These are phyloP conservation scores for Madurella mycetomatis DNA, from an alignment of 2,329 filamentous ascomycete genomes.

Conservation along the genomic window DNA sequence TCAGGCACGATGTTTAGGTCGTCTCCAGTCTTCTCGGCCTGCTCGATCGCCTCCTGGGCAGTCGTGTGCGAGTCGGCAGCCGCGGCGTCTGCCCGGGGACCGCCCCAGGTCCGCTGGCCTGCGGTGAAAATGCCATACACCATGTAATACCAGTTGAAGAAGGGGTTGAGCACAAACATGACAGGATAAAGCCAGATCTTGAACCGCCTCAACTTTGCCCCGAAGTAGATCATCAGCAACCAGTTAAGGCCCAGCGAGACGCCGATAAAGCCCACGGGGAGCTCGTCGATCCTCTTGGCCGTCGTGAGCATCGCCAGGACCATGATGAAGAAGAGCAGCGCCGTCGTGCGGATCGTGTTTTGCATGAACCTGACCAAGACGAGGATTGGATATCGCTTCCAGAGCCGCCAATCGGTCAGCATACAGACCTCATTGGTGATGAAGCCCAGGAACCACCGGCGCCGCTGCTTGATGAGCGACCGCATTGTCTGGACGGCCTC, in stretches of 20 bases:
- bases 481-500: constrained; percentile 87
- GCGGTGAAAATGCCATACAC: constrained; percentile 94
- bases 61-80: constrained; percentile 71
- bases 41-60: constrained; percentile 76
- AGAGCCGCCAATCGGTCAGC: constrained; percentile 89
- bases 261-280: constrained; percentile 90
- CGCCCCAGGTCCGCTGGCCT: constrained; percentile 92
- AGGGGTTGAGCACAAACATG: constrained; percentile 93
- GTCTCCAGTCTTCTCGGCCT: constrained; percentile 73
- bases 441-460: constrained; percentile 94
- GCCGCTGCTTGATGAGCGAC: constrained; percentile 86
- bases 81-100: constrained; percentile 83
- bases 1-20: constrained; percentile 87
- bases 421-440: constrained; percentile 98
- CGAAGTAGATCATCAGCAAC: constrained; percentile 94
- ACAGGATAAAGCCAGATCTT: constrained; percentile 94
- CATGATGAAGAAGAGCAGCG: constrained; percentile 91
- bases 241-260: constrained; percentile 92
- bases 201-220: constrained; percentile 76
- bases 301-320: constrained; percentile 81
- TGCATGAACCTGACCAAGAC: constrained; percentile 88
- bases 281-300: constrained; percentile 67
- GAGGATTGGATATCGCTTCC: constrained; percentile 84
- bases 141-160: constrained; percentile 99
- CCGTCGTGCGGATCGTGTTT: constrained; percentile 92